A percentile compares a stretch with the other conserved stretches of the same genome.
Conservation (phyloP, 768 basidiomycete genomes). For the Chalciporus pseudorubinellus region DNA sequence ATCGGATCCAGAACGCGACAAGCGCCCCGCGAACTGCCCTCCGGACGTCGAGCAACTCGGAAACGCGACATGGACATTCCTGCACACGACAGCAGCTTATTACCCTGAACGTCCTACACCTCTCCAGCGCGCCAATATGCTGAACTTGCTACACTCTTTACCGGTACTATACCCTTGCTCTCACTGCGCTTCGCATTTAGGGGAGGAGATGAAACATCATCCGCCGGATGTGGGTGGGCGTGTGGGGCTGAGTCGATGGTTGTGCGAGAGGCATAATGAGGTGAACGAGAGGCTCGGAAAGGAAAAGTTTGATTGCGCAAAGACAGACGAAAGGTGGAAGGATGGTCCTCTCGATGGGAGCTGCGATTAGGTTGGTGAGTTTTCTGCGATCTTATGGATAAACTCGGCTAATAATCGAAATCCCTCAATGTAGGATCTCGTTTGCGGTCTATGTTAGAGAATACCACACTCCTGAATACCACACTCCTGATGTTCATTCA, state of each 20-base stretch:
- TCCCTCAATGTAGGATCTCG: neutral
- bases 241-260: conserved; percentile 70
- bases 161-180: conserved; percentile 87
- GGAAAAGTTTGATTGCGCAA: conserved; percentile 75
- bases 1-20: conserved; percentile 25
- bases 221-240: conserved; percentile 81
- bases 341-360: conserved; percentile 86
- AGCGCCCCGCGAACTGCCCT: conserved; percentile 70
- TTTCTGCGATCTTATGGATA: neutral
- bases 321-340: conserved; percentile 86
- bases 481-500: neutral
- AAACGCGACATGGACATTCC: conserved; percentile 93
- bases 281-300: conserved; percentile 89
- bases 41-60: conserved; percentile 89
- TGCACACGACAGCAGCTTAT: conserved; percentile 94
- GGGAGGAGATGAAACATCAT: conserved; percentile 56
- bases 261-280: conserved; percentile 91
- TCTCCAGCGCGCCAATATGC: conserved; percentile 79
- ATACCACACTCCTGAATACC: neutral
- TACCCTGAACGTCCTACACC: conserved; percentile 83
- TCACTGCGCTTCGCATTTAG: conserved; percentile 82
- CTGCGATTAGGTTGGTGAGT: conserved; percentile 62
- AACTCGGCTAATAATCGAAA: neutral
- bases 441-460: neutral
- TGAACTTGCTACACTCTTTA: conserved; percentile 70